Percentiles rank a stretch among this genome's conserved stretches.
phyloP scores from a whole-genome alignment of 2,329 filamentous ascomycete species.

The Venturia oleaginea region DNA sequence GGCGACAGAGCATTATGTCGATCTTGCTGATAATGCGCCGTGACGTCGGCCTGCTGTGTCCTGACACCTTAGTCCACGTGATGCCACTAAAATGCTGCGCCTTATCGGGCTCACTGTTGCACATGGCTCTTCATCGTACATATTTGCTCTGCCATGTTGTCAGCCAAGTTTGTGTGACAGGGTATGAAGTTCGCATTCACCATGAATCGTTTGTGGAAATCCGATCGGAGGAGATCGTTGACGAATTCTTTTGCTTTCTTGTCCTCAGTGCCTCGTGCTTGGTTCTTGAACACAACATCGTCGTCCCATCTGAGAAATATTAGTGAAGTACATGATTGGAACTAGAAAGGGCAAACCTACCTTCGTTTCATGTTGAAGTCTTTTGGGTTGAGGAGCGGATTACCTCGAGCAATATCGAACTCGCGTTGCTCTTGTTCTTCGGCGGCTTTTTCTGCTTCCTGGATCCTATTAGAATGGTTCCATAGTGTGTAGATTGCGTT shows the following conservation, averaged over 20 bases:
- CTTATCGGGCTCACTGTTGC: not conserved
- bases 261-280: slow-evolving; percentile 89
- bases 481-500: not conserved
- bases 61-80: not conserved
- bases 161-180: not conserved
- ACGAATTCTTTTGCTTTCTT: slow-evolving; percentile 93
- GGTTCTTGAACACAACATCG: slow-evolving; percentile 98
- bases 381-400: slow-evolving; percentile 78
- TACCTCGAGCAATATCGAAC: slow-evolving; percentile 81
- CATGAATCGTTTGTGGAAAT: slow-evolving; percentile 99
- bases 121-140: slow-evolving; percentile 22
- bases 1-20: not conserved
- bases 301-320: slow-evolving; percentile 68
- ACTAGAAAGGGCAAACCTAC: slow-evolving; percentile 21
- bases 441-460: slow-evolving; percentile 72
- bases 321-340: not conserved
- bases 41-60: not conserved
- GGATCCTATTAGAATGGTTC: not conserved
- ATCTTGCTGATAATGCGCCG: slow-evolving; percentile 5
- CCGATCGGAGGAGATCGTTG: slow-evolving; percentile 86
- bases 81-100: not conserved
- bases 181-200: slow-evolving; percentile 18
- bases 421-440: slow-evolving; percentile 77
- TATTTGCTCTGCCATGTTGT: slow-evolving; percentile 28
- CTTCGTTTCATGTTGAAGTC: slow-evolving; percentile 83